Percentiles rank a stretch among this genome's conserved stretches.
These are phyloP conservation scores for Phaeosphaeriaceae sp. DNA, from an alignment of 2,329 filamentous ascomycete species.

Conservation along the genomic window DNA sequence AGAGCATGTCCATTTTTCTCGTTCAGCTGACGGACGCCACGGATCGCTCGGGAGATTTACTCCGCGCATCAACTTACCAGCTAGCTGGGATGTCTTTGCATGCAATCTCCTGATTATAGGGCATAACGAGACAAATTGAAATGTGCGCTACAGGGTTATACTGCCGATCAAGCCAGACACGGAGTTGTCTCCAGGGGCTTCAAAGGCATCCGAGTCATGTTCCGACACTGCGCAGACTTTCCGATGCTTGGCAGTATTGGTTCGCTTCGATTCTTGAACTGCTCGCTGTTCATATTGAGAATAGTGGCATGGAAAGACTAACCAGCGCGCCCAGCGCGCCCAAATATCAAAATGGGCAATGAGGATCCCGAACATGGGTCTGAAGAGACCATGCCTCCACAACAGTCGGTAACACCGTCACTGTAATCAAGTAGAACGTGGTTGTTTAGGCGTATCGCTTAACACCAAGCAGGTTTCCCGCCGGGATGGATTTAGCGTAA, in stretches of 20 bases:
- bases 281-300: neutral
- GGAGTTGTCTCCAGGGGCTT: neutral
- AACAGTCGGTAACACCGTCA: too few species aligned
- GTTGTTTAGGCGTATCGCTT: neutral
- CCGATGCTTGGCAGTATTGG: neutral
- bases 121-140: neutral
- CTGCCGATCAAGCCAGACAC: neutral
- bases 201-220: neutral
- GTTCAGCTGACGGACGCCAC: conserved; percentile 13
- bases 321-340: neutral
- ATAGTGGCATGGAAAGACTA: neutral
- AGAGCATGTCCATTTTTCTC: conserved; percentile 3
- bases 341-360: neutral
- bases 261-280: neutral
- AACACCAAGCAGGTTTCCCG: neutral
- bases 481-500: neutral
- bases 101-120: neutral
- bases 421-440: neutral
- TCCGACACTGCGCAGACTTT: neutral
- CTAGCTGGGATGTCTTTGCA: conserved; percentile 4
- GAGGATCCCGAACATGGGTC: neutral
- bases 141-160: neutral
- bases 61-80: conserved; percentile 15
- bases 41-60: conserved; percentile 16
- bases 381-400: too few species aligned